Evolutionary conservation across 2,329 filamentous ascomycete genomes (phyloP), one percentile per base, ranked within the genome.

Genomic region (Hypoxylon sp.): DNA sequence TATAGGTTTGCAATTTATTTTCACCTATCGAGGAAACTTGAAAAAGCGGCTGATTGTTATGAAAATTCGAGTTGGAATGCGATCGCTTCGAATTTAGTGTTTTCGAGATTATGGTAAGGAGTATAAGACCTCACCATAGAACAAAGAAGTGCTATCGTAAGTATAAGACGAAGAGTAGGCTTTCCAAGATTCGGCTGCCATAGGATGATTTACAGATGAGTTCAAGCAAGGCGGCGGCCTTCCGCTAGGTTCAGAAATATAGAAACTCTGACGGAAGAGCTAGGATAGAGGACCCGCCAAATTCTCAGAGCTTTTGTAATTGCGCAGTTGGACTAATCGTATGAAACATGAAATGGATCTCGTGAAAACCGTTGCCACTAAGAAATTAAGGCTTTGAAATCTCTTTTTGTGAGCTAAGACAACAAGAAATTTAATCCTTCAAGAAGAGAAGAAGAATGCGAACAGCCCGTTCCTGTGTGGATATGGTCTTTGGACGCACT

Each of bases 281-380:
- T 9, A 37, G 44, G 47, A 37, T 39, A 39, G 35, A 26, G 26
- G 31, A 51, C 11, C 26, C 44, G 53, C 22, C 26, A 42, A 37
- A 35, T 47, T 51, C 47, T 57, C 19, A 19, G 37, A 39, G 35
- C 22, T 37, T 17, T 35, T 59, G 55, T 63, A 67, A 53, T 67
- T 50, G 65, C 57, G 60, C 48, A 53, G 26, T 22, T 56, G 26
- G 19, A 59, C n/a, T 19, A 48, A 22, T 54, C 53, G 13, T 55
- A 5, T 33, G 51, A 52, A 53, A 50, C 33, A 53, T 37, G 35
- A 35, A 51, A 51, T 22, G 3, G 19, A 50, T 11, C 44, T 37
- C 17, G 17, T 11, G 24, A 19, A 8, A 39, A 39, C 9, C 14
- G 48, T 39, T 48, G 48, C 31, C 37, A 48, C 54, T 22, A 53